A percentile compares a stretch with the other conserved stretches of the same genome.
Evolutionary conservation across 495 filamentous ascomycete genomes (phyloP).

Genomic region (Jackrogersella multiformis): DNA sequence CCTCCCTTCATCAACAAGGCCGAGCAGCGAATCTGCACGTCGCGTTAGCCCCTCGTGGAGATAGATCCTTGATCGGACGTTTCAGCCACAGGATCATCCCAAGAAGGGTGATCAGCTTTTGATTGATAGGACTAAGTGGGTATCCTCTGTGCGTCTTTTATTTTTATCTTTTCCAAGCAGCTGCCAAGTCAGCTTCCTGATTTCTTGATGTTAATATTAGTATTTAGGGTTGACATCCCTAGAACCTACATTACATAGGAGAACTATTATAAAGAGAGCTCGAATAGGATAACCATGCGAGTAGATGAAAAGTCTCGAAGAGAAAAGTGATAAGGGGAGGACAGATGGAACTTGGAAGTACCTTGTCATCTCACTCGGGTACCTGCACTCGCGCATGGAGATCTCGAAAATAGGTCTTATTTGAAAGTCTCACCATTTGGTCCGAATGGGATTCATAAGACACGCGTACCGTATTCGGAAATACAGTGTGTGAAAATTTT

Average conservation of each 20-base stretch:
- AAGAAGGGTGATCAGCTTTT: conserved; percentile 28
- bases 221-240: too few relatives aligned
- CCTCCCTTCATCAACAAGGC: conserved; percentile 38
- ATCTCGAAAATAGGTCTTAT: conserved; percentile 32
- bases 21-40: conserved; percentile 32
- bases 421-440: conserved; percentile 25
- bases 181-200: too few relatives aligned
- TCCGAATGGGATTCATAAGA: conserved; percentile 13
- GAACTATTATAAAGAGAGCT: not conserved
- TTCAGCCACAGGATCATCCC: conserved; percentile 33
- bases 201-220: too few relatives aligned
- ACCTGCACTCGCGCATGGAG: conserved; percentile 13
- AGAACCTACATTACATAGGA: too few relatives aligned
- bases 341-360: not conserved
- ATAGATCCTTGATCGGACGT: conserved; percentile 38
- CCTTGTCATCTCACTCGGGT: conserved; percentile 25
- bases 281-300: not conserved
- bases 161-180: conserved; percentile 8
- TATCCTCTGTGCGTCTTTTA: conserved; percentile 24
- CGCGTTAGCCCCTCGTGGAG: conserved; percentile 35
- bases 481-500: conserved; percentile 9
- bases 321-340: not conserved
- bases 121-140: conserved; percentile 27
- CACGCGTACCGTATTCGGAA: conserved; percentile 18
- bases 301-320: conserved; percentile 13